Conservation (phyloP, 495 filamentous ascomycete species). For the Parmelia sp. region DNA sequence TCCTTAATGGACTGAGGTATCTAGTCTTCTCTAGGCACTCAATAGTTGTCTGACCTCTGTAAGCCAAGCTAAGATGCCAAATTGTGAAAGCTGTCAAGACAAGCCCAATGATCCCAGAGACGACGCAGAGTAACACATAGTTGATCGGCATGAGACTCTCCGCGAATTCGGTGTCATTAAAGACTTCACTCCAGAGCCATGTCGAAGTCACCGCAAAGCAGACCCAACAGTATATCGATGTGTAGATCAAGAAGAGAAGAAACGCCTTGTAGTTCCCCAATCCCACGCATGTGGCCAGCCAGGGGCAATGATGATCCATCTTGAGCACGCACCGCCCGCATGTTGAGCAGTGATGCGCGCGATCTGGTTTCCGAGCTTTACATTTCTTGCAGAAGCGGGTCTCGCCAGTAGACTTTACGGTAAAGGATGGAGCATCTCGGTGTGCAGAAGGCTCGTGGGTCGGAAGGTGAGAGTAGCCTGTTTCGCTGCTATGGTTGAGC, state of each 20-base stretch:
- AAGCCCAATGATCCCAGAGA: slow-evolving; percentile 84
- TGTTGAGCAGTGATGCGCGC: slow-evolving; percentile 91
- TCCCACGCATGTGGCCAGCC: slow-evolving; percentile 93
- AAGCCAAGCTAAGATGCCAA: slow-evolving; percentile 85
- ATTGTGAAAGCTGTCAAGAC: slow-evolving; percentile 83
- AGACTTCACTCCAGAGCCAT: slow-evolving; percentile 78
- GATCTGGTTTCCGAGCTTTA: slow-evolving; percentile 85
- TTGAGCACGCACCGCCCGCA: slow-evolving; percentile 91
- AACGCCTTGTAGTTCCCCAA: slow-evolving; percentile 94
- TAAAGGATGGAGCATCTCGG: slow-evolving; percentile 51
- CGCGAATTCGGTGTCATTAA: slow-evolving; percentile 52
- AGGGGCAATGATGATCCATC: slow-evolving; percentile 99
- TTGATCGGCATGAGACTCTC: slow-evolving; percentile 82
- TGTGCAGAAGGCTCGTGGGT: slow-evolving; percentile 55
- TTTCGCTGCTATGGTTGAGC: slow-evolving; percentile 39
- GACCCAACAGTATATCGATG: slow-evolving; percentile 76
- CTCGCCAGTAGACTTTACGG: slow-evolving; percentile 83
- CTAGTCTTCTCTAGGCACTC: slow-evolving; percentile 91
- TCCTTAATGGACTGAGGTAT: slow-evolving; percentile 74
- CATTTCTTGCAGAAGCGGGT: slow-evolving; percentile 96
- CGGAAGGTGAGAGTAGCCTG: slow-evolving; percentile 58
- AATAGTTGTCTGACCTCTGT: slow-evolving; percentile 80
- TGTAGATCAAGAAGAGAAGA: slow-evolving; percentile 88
- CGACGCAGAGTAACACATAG: slow-evolving; percentile 76
- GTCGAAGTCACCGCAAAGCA: slow-evolving; percentile 62